Base-by-base conservation (phyloP, 2,329 filamentous ascomycete species). In the Grosmannia clavigera region DNA sequence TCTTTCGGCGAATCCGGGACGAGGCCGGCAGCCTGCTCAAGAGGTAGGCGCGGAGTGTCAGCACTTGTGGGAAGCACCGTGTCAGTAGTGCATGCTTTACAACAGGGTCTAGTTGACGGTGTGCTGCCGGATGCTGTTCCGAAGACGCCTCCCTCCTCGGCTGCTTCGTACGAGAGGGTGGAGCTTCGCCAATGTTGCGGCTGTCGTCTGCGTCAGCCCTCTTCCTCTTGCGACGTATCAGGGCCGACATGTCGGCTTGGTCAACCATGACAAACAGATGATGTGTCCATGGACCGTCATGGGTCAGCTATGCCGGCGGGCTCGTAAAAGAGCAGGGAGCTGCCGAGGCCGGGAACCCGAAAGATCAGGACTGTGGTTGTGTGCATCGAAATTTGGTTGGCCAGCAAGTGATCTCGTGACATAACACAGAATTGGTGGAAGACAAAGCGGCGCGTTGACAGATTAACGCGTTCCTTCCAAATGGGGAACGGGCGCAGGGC, bases 31-130 rank as follows among this genome's bases (percentile, higher is more conserved):
- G 78, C 62, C 77, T 81, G 25, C 76, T 75, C 55, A 92, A 74
- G 48, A 92, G 74, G 73, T 90, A 88, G 61, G 86, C 78, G 66
- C 90, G 84, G 61, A 96, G 75, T 0, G 84, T 84, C 60, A 82
- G 71, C 14, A 91, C 79, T 55, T 78, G 72, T 9, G 78, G 73
- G 72, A 91, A 95, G 72, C 86, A 88, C 63, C 81, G 79, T 54
- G 77, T 78, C 60, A 95, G 76, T 40, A 94, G 79, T 59, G 83
- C 81, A 68, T 90, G 85, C 52, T 69, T 66, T 66, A 73, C 59
- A 29, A 55, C 55, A 3, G 55, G 54, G 14, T 6, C 53, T 12
- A 12, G 10, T n/a, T 46, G 43, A 46, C 7, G 43, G 43, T 19
- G 43, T n/a, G 43, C 5, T n/a, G 19, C 7, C 5, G 19, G 16